Evolutionary conservation across 495 filamentous ascomycete genomes (phyloP), one percentile per base, ranked within the genome.

Genomic region (Penicillium desertorum): DNA sequence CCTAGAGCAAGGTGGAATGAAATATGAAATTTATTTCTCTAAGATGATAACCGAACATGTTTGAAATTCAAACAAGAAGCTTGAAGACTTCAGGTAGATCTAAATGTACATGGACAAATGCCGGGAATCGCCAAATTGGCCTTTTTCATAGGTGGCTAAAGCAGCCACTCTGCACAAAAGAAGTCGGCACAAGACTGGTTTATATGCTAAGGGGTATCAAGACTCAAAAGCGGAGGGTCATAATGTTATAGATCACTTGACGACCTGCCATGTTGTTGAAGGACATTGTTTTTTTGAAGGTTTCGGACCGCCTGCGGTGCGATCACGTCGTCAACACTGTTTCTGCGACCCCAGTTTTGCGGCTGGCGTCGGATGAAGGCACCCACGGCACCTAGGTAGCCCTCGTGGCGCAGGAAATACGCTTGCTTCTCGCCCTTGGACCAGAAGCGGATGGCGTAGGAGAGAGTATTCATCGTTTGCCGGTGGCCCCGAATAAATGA

Each of bases 371-470:
- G 94, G 43, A 98, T 71, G 70, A 98, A 98, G 0, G 93, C 94
- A 7, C 94, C 94, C 2, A 98, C 94, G 12, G 94, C 88, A n/a
- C 94, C 94, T 2, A 98, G 80, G 74, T 96, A 98, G 25, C 94
- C 94, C 65, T 98, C 94, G 63, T 98, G 94, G 10, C 95, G 85
- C 42, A 98, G 70, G 68, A 98, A 98, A 72, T 96, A 98, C 9
- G 94, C 93, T 71, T 96, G 88, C 73, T 95, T 96, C 66, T 86
- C 79, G 56, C 95, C 94, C 64, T 93, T 89, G 63, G 88, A 92
- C 94, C 94, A 98, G 75, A 97, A 98, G 54, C 88, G 88, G 74
- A 98, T 98, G 66, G 93, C 94, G 66, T 94, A 98, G 37, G 87
- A 88, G 1, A 98, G 80, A 0, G 94, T 96, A 68, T 96, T 93